Conservation (phyloP, 148 eudicot species). For the Agrostemma githago region DNA sequence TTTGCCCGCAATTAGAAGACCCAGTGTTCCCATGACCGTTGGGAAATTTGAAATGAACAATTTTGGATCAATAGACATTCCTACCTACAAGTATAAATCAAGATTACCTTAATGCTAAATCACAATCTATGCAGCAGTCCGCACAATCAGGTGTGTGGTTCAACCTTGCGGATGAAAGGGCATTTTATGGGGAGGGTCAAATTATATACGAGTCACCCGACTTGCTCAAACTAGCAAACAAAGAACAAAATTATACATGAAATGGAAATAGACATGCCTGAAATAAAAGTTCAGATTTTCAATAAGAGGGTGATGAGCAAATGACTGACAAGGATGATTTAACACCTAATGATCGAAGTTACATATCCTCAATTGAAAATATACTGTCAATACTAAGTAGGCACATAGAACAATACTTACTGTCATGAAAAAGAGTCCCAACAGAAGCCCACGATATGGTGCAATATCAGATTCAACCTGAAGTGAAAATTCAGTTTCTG, state of each 20-base stretch:
- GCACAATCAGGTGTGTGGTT: background rate
- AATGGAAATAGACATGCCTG: conserved; percentile 6
- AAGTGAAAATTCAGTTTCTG: conserved; percentile 94
- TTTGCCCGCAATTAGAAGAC: conserved; percentile 81
- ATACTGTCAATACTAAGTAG: background rate
- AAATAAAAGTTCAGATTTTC: background rate
- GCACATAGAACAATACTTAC: conserved; percentile 32
- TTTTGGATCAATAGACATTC: conserved; percentile 98
- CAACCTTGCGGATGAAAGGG: background rate
- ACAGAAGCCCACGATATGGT: conserved; percentile 96
- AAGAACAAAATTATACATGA: background rate
- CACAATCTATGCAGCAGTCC: conserved; percentile 4
- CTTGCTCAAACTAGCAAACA: background rate
- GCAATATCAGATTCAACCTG: conserved; percentile 99
- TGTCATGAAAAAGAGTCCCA: conserved; percentile 99
- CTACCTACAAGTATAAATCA: conserved; percentile 61
- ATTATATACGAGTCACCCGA: background rate
- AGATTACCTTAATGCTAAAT: conserved; percentile 2
- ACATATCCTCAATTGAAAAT: background rate
- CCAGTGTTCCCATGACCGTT: conserved; percentile 63
- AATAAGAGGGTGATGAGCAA: conserved; percentile 1
- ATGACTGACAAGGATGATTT: background rate
- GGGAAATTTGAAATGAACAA: conserved; percentile 88
- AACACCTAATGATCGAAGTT: background rate
- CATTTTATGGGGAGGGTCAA: background rate